Evolutionary conservation across 2,329 filamentous ascomycete species (phyloP), one percentile per base, ranked within the genome.

Genomic region (Ceratocystis harringtonii): DNA sequence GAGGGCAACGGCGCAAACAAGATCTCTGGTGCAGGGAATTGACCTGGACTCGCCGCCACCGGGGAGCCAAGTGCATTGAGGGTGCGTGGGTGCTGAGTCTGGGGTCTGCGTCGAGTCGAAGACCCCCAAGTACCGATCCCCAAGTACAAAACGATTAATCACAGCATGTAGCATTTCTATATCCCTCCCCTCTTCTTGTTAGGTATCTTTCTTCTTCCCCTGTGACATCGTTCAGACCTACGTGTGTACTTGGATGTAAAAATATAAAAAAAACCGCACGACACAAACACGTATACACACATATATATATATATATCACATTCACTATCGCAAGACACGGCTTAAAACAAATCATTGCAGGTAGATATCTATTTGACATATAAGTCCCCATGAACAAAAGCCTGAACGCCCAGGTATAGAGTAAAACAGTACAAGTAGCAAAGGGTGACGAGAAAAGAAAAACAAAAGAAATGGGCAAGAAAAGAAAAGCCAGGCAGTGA

Each of bases 1-100:
- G 63, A 82, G 88, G 68, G 81, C 85, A 70, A 84, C 81, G 68
- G 77, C 78, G 22, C 75, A 78, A 66, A 78, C 86, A 70, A 78
- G 80, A 43, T 73, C 72, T 57, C 74, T 75, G 55, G 78, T 84
- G 28, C 76, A 79, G 67, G 77, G 73, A 6, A 77, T 85, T 55
- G 82, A 84, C 69, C 75, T 84, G 7, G 82, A 85, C 12, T 76
- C 77, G 12, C 79, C 80, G 41, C 80, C 80, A 7, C 75, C 74
- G 5, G 75, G 73, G 8, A 61, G 52, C 12, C 28, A 64, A 19
- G 55, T 57, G 25, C 63, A 60, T 6, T 65, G 36, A 61, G 17
- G 52, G n/a, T 6, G 12, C 7, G 28, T 6, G 28, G 19, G 3
- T 5, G 48, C 8, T 52, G 19, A 17, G 48, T 25, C 36, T 12